A percentile compares a stretch with the other conserved stretches of the same genome.
These are phyloP conservation scores for Entomortierella beljakovae DNA, from an alignment of 192 early-diverging fungal genomes.

Conservation along the genomic window DNA sequence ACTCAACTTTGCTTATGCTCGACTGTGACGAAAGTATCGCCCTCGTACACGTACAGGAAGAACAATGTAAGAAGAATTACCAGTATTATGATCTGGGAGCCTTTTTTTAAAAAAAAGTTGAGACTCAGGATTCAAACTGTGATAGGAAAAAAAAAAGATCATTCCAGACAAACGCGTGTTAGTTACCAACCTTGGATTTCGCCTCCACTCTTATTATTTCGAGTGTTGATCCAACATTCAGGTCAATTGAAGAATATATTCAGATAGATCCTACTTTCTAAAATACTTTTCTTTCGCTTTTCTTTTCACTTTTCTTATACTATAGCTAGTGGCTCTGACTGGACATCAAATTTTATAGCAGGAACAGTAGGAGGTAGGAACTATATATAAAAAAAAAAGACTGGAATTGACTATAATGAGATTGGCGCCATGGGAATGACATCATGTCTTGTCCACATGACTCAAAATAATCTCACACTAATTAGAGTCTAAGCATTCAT, in stretches of 20 bases:
- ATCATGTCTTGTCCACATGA: not conserved
- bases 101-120: too few relatives aligned
- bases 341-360: slow-evolving; percentile 52
- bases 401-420: too few relatives aligned
- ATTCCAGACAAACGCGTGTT: not conserved
- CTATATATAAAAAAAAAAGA: not conserved
- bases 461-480: not conserved
- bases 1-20: slow-evolving; percentile 47
- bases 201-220: too few relatives aligned
- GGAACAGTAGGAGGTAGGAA: slow-evolving; percentile 54
- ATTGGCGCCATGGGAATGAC: not conserved
- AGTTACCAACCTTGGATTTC: too few relatives aligned
- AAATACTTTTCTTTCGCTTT: not conserved
- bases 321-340: slow-evolving; percentile 39
- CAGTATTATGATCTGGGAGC: too few relatives aligned
- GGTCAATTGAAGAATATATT: too few relatives aligned
- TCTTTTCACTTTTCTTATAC: slow-evolving; percentile 7
- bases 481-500: not conserved
- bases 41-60: slow-evolving; percentile 48
- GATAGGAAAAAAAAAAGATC: not conserved
- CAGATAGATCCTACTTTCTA: not conserved
- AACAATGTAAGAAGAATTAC: slow-evolving; percentile 25
- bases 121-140: too few relatives aligned
- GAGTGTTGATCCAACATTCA: too few relatives aligned
- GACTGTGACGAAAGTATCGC: slow-evolving; percentile 54